Evolutionary conservation across 305 asterid species (phyloP), one percentile per base, ranked within the genome.

Genomic region (Ajuga reptans): DNA sequence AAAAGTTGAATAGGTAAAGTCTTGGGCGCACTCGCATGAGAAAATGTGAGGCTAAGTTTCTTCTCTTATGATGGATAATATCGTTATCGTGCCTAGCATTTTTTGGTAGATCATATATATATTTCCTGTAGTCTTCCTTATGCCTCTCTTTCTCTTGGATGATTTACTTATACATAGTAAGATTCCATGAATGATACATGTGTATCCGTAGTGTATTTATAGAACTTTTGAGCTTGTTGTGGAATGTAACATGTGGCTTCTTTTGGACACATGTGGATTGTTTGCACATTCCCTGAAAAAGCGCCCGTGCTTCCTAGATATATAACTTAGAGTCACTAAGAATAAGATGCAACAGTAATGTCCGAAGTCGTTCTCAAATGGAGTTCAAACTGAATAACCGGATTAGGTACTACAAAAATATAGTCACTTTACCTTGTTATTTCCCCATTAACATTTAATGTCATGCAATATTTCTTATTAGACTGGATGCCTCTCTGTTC

Each of bases 311-410:
- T 46, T 46, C 16, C 63, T 73, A 24, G 63, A 37, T 71, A 53
- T 4, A 5, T 6, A 11, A 50, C 33, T 39, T 39, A 10, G 62
- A 39, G 17, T 11, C 43, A 9, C 24, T 17, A 15, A 49, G 60
- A 47, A 53, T 42, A 16, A 59, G 68, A 36, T 57, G 73, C 36
- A 12, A 55, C 41, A 69, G 24, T 60, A 53, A 56, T 18, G 21
- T 74, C 41, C 11, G 53, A 16, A 18, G 39, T 49, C 59, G n/a
- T 46, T 49, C 58, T 21, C 27, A 10, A 18, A 51, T 41, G 49
- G 71, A 56, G 58, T 62, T 70, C 53, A 58, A 55, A 63, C 64
- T 34, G 58, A 45, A 67, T 16, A 45, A 57, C 74, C 52, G 50
- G 73, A 45, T 36, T 66, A 18, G 11, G 27, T 66, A 14, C 56